Percentiles rank a stretch among this genome's conserved stretches.
phyloP scores from a whole-genome alignment of 1,284 basidiomycete species.

The Ganoderma sinense region DNA sequence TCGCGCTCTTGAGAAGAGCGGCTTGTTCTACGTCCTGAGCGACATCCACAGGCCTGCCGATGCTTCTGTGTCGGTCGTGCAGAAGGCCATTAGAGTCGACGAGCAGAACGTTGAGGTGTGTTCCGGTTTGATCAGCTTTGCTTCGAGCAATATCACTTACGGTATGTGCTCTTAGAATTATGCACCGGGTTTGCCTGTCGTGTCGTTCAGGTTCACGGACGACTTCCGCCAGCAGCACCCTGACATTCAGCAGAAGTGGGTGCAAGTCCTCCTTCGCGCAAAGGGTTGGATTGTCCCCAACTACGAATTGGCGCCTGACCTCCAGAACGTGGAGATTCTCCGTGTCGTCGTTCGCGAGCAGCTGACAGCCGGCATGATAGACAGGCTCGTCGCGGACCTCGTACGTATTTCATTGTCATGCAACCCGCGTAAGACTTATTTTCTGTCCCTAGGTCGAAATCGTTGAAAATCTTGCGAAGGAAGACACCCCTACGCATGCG shows the following conservation, averaged over 20 bases:
- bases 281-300: conserved; percentile 92
- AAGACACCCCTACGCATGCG: conserved; percentile 57
- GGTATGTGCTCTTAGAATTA: conserved; percentile 58
- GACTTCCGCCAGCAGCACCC: conserved; percentile 75
- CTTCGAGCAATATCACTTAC: conserved; percentile 12
- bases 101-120: conserved; percentile 65
- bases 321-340: conserved; percentile 80
- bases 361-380: conserved; percentile 69
- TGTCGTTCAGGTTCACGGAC: conserved; percentile 91
- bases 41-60: conserved; percentile 65
- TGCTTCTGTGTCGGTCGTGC: conserved; percentile 44
- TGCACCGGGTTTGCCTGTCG: conserved; percentile 86
- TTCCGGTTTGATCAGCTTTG: background rate
- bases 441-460: conserved; percentile 59
- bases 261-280: conserved; percentile 81
- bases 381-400: conserved; percentile 68
- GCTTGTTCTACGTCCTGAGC: conserved; percentile 79
- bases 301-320: conserved; percentile 80
- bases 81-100: conserved; percentile 47
- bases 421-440: conserved; percentile 1
- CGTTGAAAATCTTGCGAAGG: conserved; percentile 58
- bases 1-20: conserved; percentile 84
- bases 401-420: conserved; percentile 47
- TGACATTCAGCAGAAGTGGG: conserved; percentile 86
- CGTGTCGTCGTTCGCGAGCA: conserved; percentile 89